These are phyloP conservation scores for Fragaria nilgerrensis DNA, from an alignment of 306 rosid genomes.

Conservation along the genomic window DNA sequence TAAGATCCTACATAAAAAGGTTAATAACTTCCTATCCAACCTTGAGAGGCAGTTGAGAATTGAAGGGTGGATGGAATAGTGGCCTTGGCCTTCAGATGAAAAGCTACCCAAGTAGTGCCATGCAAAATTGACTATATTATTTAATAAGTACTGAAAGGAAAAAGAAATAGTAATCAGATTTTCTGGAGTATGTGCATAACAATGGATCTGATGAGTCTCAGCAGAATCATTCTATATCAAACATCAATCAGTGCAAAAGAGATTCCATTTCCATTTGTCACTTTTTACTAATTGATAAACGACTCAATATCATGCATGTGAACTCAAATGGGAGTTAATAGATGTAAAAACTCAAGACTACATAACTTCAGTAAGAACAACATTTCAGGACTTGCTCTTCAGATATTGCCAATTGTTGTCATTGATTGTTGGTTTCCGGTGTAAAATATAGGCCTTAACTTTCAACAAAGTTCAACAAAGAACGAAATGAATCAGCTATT, in stretches of 20 bases:
- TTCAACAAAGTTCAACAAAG: not conserved
- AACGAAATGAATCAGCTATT: slow-evolving; percentile 21
- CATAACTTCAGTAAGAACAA: not conserved
- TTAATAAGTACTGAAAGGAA: slow-evolving; percentile 24
- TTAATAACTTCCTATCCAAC: slow-evolving; percentile 30
- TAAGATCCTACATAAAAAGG: slow-evolving; percentile 2
- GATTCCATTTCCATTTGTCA: slow-evolving; percentile 22
- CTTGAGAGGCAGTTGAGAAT: slow-evolving; percentile 55
- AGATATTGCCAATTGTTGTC: slow-evolving; percentile 18
- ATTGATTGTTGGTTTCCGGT: not conserved
- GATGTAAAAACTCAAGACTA: slow-evolving; percentile 1
- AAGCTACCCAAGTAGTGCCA: slow-evolving; percentile 29
- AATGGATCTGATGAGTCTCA: slow-evolving; percentile 23
- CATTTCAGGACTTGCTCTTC: not conserved
- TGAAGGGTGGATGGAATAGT: slow-evolving; percentile 68
- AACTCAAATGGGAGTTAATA: slow-evolving; percentile 4
- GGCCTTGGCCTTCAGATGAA: slow-evolving; percentile 39
- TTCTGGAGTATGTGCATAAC: not conserved
- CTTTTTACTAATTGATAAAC: slow-evolving; percentile 29
- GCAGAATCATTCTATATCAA: slow-evolving; percentile 19
- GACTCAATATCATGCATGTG: not conserved
- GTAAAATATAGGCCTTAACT: not conserved
- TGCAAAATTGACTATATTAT: slow-evolving; percentile 22
- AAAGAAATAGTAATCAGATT: not conserved
- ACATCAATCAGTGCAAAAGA: slow-evolving; percentile 23